phyloP scores from a whole-genome alignment of 495 filamentous ascomycete genomes.

The Cetradonia linearis region DNA sequence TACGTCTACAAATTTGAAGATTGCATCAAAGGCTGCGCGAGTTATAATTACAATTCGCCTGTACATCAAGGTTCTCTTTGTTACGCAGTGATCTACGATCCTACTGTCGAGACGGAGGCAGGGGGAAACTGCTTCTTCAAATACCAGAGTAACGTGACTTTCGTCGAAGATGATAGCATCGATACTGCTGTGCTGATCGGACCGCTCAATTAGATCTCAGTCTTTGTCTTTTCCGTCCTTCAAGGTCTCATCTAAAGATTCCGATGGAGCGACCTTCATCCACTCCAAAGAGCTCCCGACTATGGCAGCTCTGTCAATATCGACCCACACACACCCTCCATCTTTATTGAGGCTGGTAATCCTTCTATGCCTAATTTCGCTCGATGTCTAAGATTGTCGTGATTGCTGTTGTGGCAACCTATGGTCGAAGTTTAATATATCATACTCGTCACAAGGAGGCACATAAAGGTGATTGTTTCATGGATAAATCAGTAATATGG shows the following conservation, averaged over 20 bases:
- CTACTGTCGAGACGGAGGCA: not conserved
- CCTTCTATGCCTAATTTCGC: not conserved
- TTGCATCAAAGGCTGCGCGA: not conserved
- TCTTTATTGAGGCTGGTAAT: too few relatives aligned
- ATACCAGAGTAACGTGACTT: not conserved
- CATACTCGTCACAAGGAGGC: not conserved
- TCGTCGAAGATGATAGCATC: not conserved
- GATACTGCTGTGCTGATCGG: not conserved
- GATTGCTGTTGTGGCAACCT: not conserved
- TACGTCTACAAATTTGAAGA: not conserved
- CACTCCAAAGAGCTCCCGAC: too few relatives aligned
- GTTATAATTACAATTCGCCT: not conserved
- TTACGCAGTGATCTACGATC: not conserved
- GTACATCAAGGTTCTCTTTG: not conserved
- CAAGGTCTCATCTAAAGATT: too few relatives aligned
- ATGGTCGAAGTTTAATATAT: not conserved
- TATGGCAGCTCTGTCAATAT: too few relatives aligned
- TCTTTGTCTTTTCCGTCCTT: not conserved
- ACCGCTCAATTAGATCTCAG: too few relatives aligned
- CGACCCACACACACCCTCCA: too few relatives aligned
- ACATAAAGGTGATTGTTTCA: not conserved
- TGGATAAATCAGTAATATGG: not conserved
- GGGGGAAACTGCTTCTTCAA: not conserved
- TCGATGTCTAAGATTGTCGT: not conserved
- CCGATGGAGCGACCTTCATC: too few relatives aligned